These are phyloP conservation scores for Parsonsia alboflavescens DNA, from an alignment of 257 asterid genomes.

Conservation along the genomic window DNA sequence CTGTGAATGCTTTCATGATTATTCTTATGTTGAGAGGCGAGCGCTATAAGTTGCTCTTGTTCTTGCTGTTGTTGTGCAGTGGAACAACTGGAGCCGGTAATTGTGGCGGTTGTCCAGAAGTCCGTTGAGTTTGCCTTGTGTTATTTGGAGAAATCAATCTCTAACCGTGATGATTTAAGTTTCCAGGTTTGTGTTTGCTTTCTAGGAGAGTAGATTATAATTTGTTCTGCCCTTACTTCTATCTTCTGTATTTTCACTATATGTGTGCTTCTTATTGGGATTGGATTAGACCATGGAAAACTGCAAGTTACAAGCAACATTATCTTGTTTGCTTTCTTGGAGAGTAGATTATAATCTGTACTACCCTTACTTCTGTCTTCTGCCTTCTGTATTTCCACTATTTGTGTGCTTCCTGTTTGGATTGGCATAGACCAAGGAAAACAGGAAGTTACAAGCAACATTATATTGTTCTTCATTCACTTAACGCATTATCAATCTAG, in stretches of 20 bases:
- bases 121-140: slow-evolving; percentile 77
- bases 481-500: background rate
- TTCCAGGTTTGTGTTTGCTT: slow-evolving; percentile 49
- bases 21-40: slow-evolving; percentile 15
- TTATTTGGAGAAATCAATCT: slow-evolving; percentile 62
- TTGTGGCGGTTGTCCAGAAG: slow-evolving; percentile 70
- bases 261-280: background rate
- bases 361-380: background rate
- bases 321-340: background rate
- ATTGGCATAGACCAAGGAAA: background rate
- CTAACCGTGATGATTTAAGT: slow-evolving; percentile 57
- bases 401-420: background rate
- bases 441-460: background rate
- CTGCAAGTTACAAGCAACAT: background rate
- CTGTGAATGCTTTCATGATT: background rate
- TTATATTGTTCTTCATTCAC: background rate
- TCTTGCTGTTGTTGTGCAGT: slow-evolving; percentile 40
- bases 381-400: background rate
- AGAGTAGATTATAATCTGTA: background rate
- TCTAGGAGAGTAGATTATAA: background rate
- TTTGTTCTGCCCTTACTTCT: background rate
- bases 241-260: background rate
- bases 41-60: slow-evolving; percentile 12
- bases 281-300: background rate
- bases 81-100: slow-evolving; percentile 76